A percentile compares a stretch with the other conserved stretches of the same genome.
These are phyloP conservation scores for Populus tremula DNA, from an alignment of 345 rosid genomes.

Conservation along the genomic window DNA sequence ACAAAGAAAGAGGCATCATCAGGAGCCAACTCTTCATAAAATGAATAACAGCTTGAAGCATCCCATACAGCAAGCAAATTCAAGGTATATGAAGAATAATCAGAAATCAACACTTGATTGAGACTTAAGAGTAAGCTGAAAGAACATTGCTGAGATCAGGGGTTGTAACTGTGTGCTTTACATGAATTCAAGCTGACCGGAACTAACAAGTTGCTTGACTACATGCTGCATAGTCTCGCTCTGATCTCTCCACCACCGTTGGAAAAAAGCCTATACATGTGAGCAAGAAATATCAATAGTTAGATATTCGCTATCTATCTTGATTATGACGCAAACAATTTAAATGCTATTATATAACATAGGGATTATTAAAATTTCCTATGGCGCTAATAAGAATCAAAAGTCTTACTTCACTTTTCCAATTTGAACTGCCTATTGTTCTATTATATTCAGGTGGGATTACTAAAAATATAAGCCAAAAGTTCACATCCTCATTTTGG, in stretches of 20 bases:
- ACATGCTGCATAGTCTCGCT: conserved; percentile 52
- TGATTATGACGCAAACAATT: not conserved
- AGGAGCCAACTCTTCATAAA: not conserved
- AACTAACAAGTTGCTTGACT: conserved; percentile 58
- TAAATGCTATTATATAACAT: not conserved
- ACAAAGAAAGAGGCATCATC: conserved; percentile 3
- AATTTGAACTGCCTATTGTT: not conserved
- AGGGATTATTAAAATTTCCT: not conserved
- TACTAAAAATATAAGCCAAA: not conserved
- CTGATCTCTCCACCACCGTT: conserved; percentile 94
- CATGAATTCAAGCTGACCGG: conserved; percentile 93
- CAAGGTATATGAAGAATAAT: not conserved
- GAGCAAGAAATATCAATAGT: conserved; percentile 14
- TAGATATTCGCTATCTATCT: not conserved
- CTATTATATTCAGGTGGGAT: not conserved
- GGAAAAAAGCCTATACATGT: conserved; percentile 79
- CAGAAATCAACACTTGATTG: not conserved
- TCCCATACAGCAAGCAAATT: not conserved
- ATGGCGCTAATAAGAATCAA: not conserved
- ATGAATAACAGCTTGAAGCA: not conserved
- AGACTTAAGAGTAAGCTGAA: not conserved
- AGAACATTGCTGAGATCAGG: not conserved
- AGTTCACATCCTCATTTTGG: not conserved
- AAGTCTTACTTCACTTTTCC: not conserved
- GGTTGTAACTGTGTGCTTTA: conserved; percentile 29